Base-by-base conservation (phyloP, 2,329 filamentous ascomycete genomes). In the Alternaria angustiovoidea region DNA sequence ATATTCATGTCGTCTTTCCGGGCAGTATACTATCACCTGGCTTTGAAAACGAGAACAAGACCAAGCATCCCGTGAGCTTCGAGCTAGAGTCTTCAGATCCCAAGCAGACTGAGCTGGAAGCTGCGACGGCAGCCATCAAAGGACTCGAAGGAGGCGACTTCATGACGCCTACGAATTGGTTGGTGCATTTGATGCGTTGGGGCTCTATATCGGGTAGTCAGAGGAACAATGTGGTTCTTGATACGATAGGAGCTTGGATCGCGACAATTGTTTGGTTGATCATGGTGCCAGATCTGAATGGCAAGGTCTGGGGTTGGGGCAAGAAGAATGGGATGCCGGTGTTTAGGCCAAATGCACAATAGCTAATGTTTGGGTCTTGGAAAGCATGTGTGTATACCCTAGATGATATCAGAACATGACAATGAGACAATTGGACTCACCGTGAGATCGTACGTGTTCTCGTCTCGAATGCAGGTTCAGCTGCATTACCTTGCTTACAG, bases 1-100 rank as follows among this genome's bases (percentile, higher is more conserved):
- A 91, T 69, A 84, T 97, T 20, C 92, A 96, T 72, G 86, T 92
- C 42, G 87, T 98, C 12, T 91, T 89, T 70, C 95, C 95, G 0
- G 94, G 91, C 54, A 92, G 91, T 3, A 98, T 99, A 65, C 83
- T 88, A 14, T 89, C 87, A 6, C 89, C 92, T 0, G 93, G 94
- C 0, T 86, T 90, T 52, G 89, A 89, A 61, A 83, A 86, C 18
- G 94, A 98, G 81, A 89, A 96, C 72, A 79, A 82, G 69, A 86
- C 86, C 28, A 98, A 98, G 80, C 94, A 94, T 7, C 87, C 85
- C 5, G 84, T 97, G 51, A 97, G 94, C 3, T 85, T 88, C 67
- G 84, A 89, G 53, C 80, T 98, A 46, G 95, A 98, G 79, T 88
- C 91, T 67, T 86, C 87, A n/a, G 95, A 99, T 75, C 90, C 89